phyloP scores from a whole-genome alignment of 768 basidiomycete species.

The Lactarius psammicola region DNA sequence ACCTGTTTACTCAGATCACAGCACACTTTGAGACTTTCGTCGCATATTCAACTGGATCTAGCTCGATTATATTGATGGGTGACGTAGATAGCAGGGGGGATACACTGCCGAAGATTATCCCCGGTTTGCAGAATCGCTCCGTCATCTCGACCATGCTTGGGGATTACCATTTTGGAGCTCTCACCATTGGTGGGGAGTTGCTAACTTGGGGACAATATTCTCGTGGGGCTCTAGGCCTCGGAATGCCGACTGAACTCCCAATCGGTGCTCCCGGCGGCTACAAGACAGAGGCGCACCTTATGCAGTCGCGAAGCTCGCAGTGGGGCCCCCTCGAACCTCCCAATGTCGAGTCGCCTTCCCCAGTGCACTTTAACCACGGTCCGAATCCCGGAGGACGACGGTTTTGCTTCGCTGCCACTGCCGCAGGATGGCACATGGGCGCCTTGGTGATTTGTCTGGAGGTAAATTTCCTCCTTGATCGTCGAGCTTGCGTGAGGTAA shows the following conservation, averaged over 20 bases:
- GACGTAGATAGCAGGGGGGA: slow-evolving; percentile 44
- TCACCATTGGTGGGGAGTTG: slow-evolving; percentile 73
- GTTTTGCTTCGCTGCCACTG: slow-evolving; percentile 80
- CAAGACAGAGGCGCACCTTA: slow-evolving; percentile 38
- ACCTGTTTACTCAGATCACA: slow-evolving; percentile 57
- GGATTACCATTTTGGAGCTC: slow-evolving; percentile 88
- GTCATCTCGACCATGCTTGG: slow-evolving; percentile 89
- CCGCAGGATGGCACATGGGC: slow-evolving; percentile 90
- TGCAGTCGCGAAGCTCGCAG: slow-evolving; percentile 31
- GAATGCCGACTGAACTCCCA: slow-evolving; percentile 59
- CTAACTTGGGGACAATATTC: slow-evolving; percentile 81
- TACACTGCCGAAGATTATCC: slow-evolving; percentile 58
- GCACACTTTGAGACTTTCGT: slow-evolving; percentile 82
- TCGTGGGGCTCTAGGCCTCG: slow-evolving; percentile 81
- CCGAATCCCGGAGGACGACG: slow-evolving; percentile 40
- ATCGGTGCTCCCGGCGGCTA: slow-evolving; percentile 63
- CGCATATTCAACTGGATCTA: slow-evolving; percentile 69
- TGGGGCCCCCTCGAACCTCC: slow-evolving; percentile 36
- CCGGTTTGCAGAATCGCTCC: slow-evolving; percentile 68
- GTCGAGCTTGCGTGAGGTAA: background rate
- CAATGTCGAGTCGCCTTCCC: slow-evolving; percentile 56
- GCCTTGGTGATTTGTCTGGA: slow-evolving; percentile 85
- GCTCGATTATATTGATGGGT: slow-evolving; percentile 76
- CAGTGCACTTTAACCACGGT: slow-evolving; percentile 70
- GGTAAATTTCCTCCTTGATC: slow-evolving; percentile 41